Evolutionary conservation across 371 early-diverging fungal genomes (phyloP).

Genomic region (Zychaea mexicana): DNA sequence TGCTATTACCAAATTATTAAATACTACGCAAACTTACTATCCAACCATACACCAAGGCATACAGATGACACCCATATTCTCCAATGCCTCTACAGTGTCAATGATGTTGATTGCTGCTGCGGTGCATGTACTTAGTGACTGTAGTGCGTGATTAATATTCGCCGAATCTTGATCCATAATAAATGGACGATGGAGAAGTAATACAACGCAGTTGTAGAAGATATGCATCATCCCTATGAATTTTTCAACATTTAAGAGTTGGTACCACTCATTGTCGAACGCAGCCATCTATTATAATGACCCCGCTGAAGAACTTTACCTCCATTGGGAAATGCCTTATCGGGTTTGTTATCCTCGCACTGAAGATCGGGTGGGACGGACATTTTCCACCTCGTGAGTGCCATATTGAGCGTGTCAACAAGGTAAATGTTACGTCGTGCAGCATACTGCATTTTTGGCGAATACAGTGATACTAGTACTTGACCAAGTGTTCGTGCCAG

Average conservation of each 20-base stretch:
- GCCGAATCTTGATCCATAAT: slow-evolving; percentile 10
- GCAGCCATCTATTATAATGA: no score
- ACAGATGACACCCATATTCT: slow-evolving; percentile 12
- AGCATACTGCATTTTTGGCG: slow-evolving; percentile 23
- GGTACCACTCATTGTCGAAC: no score
- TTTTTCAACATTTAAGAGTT: no score
- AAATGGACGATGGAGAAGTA: slow-evolving; percentile 21
- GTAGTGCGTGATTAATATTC: slow-evolving; percentile 27
- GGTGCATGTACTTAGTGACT: slow-evolving; percentile 34
- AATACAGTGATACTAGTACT: slow-evolving; percentile 32
- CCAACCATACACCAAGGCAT: slow-evolving; percentile 40
- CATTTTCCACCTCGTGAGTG: slow-evolving; percentile 31
- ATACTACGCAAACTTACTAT: slow-evolving; percentile 27
- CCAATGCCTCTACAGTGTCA: slow-evolving; percentile 22
- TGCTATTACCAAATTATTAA: slow-evolving; percentile 3
- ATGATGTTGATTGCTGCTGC: slow-evolving; percentile 33
- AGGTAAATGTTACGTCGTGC: slow-evolving; percentile 23
- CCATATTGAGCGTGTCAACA: slow-evolving; percentile 26
- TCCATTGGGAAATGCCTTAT: neutral
- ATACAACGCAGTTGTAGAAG: slow-evolving; percentile 25
- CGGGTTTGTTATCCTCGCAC: neutral
- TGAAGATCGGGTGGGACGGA: slow-evolving; percentile 20
- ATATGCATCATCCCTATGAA: slow-evolving; percentile 1
- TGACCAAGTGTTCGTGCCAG: slow-evolving; percentile 39
- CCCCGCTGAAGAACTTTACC: no score